Evolutionary conservation across 2,329 filamentous ascomycete genomes (phyloP), one percentile per base, ranked within the genome.

Genomic region (Cadophora malorum): DNA sequence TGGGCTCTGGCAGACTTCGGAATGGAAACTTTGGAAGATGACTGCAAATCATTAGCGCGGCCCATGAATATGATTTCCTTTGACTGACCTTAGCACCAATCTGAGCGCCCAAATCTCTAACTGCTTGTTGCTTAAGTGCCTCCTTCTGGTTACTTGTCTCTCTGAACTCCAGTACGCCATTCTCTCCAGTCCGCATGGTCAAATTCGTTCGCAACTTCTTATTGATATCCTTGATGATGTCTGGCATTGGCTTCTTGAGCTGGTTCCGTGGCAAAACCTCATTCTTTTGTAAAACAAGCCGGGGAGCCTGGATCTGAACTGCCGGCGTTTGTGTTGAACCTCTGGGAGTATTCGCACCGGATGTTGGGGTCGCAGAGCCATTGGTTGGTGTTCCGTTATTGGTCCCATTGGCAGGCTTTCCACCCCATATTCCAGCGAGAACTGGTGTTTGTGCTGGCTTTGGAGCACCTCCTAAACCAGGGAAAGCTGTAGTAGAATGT

Each of bases 191-290:
- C 67, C 88, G 88, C 85, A 94, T 90, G 73, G 91, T 90, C 73
- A 99, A 88, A 74, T 89, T 92, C 67, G 94, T 94, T 78, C 95
- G 94, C 69, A 93, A 97, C 77, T 91, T 92, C 81, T 91, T 92
- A 82, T 97, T 97, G 81, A 98, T 92, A 72, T 97, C 94, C 78
- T 93, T 92, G 77, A 97, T 83, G 72, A 96, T 90, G 73, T 98
- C 95, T 38, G 88, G 84, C 63, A 97, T 85, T 8, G 95, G 93
- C 74, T 93, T 93, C 84, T 92, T 96, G 76, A 97, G 83, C 79
- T 97, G 90, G 68, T 83, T 84, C 53, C 91, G 88, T 21, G 93
- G 90, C 58, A 92, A 86, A 78, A 98, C 87, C 78, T 96, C 71
- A 9, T 72, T 90, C 56, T 89, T 87, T 9, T 91, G 88, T 65